Evolutionary conservation across 306 rosid species (phyloP).

Genomic region (Vachellia collinsii): DNA sequence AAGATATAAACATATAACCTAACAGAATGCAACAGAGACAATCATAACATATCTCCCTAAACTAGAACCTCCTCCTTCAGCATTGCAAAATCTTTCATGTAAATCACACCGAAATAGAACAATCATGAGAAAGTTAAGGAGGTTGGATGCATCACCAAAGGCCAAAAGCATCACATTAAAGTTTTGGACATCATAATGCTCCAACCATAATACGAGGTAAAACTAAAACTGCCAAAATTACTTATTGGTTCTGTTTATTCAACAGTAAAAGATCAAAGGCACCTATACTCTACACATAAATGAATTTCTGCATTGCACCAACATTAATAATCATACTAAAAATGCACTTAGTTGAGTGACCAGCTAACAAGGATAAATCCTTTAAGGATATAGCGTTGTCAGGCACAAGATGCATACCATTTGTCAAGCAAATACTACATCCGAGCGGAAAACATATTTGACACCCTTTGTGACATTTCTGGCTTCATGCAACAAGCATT

Average conservation of each 20-base stretch:
- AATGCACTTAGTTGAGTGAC: not conserved
- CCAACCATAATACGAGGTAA: not conserved
- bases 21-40: not conserved
- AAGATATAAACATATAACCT: not conserved
- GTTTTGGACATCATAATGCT: not conserved
- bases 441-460: constrained; percentile 87
- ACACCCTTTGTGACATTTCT: constrained; percentile 81
- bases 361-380: constrained; percentile 27
- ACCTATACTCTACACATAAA: constrained; percentile 17
- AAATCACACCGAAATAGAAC: not conserved
- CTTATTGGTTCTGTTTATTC: constrained; percentile 7
- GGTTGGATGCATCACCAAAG: not conserved
- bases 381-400: constrained; percentile 26
- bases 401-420: constrained; percentile 30
- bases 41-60: not conserved
- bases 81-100: not conserved
- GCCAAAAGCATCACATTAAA: not conserved
- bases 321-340: constrained; percentile 20
- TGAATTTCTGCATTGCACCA: not conserved
- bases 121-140: not conserved
- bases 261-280: constrained; percentile 10
- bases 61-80: not conserved
- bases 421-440: constrained; percentile 73
- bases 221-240: not conserved
- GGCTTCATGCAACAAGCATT: constrained; percentile 94